Evolutionary conservation across 306 rosid species (phyloP).

Genomic region (Cucumis melo): DNA sequence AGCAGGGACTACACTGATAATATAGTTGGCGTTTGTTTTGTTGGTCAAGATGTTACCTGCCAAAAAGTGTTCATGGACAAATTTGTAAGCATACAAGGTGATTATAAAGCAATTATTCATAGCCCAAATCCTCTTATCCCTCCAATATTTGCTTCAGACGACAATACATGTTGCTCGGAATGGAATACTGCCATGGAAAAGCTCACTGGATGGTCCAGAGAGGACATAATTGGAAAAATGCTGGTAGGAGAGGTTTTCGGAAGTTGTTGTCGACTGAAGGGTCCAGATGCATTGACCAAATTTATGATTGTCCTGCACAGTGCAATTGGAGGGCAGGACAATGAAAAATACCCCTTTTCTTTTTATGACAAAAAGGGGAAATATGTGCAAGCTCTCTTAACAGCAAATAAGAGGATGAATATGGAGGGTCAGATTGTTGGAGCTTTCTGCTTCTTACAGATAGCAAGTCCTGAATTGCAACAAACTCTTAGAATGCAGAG

Average conservation of each 20-base stretch:
- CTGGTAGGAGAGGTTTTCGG: constrained; percentile 95
- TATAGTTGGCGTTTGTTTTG: constrained; percentile 95
- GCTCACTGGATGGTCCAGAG: constrained; percentile 79
- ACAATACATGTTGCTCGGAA: constrained; percentile 88
- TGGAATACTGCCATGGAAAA: constrained; percentile 98
- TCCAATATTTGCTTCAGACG: constrained; percentile 96
- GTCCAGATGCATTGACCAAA: constrained; percentile 73
- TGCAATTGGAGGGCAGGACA: constrained; percentile 76
- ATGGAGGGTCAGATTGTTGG: constrained; percentile 72
- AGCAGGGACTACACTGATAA: constrained; percentile 78
- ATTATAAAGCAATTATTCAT: constrained; percentile 89
- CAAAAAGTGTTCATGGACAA: constrained; percentile 97
- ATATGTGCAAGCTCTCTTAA: constrained; percentile 69
- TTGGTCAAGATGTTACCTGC: constrained; percentile 94
- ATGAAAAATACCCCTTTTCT: constrained; percentile 66
- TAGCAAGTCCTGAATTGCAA: constrained; percentile 76
- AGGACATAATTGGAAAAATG: constrained; percentile 70
- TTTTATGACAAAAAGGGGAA: constrained; percentile 64
- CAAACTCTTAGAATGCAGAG: constrained; percentile 65
- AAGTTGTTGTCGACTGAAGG: constrained; percentile 75
- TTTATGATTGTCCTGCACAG: constrained; percentile 94
- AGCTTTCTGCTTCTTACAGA: constrained; percentile 93
- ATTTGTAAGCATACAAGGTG: constrained; percentile 89
- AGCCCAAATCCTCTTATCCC: constrained; percentile 94
- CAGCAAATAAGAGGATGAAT: constrained; percentile 82